Base-by-base conservation (phyloP, 371 early-diverging fungal species). In the Apophysomyces variabilis region DNA sequence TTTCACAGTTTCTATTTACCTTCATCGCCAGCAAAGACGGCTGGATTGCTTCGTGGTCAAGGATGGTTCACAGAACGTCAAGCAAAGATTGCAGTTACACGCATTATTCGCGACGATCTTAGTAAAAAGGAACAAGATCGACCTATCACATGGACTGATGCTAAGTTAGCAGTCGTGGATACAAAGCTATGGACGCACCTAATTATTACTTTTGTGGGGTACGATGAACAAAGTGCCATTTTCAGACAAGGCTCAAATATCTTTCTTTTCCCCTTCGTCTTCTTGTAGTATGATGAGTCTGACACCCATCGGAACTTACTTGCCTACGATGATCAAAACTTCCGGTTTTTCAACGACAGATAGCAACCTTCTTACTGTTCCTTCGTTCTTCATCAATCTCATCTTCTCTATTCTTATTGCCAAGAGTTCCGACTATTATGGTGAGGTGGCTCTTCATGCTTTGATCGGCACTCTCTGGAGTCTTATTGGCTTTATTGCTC, bases 341-440 rank as follows among this genome's bases (percentile, higher is more conserved):
- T 73, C 80, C 38, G 87, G 87, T 1, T 87, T 85, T 54, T 64
- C 78, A n/a, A 73, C 78, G 3, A 74, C 82, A 37, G 76, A 76
- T 3, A 71, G 83, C 57, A 89, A 87, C 62, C 68, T 87, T 18
- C 57, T 89, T 56, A 85, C 87, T 0, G 77, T 82, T 13, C 85
- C 86, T 35, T 71, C 79, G 0, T 75, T 75, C 57, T 66, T 84
- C 21, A 67, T 83, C 60, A 70, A 71, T 12, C 60, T 83, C 26
- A 64, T 82, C 16, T 39, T 78, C 41, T 81, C 83, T 60, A 69
- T 83, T 5, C 11, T 76, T 1, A 67, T 86, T 58, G 79, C 84
- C 11, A 70, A 70, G 65, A 76, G 78, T 44, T 78, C 85, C 0
- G 83, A 85, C 58, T 66, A 71, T 37, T 64, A 73, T 35, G 80